A percentile compares a stretch with the other conserved stretches of the same genome.
Conservation (phyloP, 371 early-diverging fungal species). For the Blastocladiella emersonii region DNA sequence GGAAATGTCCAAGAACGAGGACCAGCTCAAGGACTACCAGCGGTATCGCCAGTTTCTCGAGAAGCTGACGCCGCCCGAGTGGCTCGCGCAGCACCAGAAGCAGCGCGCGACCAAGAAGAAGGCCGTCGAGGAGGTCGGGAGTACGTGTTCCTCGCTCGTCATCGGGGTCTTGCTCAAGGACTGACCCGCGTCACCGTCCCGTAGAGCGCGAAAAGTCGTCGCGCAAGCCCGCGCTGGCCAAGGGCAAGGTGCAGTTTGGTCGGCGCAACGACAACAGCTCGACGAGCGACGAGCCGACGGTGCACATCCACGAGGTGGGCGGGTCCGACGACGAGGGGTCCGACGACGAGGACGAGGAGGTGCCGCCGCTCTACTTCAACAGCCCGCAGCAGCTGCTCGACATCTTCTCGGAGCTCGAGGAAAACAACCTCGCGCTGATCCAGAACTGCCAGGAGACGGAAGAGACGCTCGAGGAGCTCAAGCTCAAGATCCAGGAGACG, state of each 20-base stretch:
- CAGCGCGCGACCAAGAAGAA: background rate
- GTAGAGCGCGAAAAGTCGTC: slow-evolving; percentile 3
- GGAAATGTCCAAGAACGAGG: slow-evolving; percentile 39
- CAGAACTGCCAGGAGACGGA: slow-evolving; percentile 40
- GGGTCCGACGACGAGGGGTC: background rate
- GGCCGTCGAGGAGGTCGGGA: background rate
- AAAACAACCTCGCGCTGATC: slow-evolving; percentile 33
- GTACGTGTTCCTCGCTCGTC: background rate
- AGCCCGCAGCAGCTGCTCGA: slow-evolving; percentile 30
- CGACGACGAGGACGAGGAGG: slow-evolving; percentile 15
- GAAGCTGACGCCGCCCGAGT: slow-evolving; percentile 28
- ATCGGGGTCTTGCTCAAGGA: too few relatives aligned
- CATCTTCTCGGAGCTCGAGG: slow-evolving; percentile 35
- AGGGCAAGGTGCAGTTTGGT: slow-evolving; percentile 7
- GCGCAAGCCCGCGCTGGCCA: background rate
- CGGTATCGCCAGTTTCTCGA: slow-evolving; percentile 33
- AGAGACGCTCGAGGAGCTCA: slow-evolving; percentile 32
- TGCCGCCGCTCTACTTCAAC: slow-evolving; percentile 21
- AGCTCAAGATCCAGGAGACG: slow-evolving; percentile 24
- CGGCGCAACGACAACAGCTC: background rate
- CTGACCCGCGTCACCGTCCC: background rate
- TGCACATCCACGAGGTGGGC: too few relatives aligned
- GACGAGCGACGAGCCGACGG: background rate
- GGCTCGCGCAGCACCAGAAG: slow-evolving; percentile 13
- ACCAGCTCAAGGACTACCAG: slow-evolving; percentile 33